Base-by-base conservation (phyloP, 2,329 filamentous ascomycete species). In the Hypomyces perniciosus region DNA sequence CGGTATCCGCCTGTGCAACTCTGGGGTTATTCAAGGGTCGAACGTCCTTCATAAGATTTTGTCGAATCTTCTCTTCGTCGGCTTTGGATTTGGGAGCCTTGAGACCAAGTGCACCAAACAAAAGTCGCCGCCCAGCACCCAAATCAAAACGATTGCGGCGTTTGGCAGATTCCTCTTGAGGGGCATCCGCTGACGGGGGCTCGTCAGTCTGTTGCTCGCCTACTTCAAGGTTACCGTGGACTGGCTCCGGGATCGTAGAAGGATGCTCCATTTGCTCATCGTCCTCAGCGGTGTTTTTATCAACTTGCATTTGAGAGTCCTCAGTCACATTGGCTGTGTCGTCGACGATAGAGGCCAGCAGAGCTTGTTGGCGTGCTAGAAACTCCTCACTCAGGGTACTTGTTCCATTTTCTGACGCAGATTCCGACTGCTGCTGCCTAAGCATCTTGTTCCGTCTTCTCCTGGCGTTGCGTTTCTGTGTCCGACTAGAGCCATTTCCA, bases 91-190 rank as follows among this genome's bases (percentile, higher is more conserved):
- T 86, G 1, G 88, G 86, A 4, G 77, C 78, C 49, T 81, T 81
- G 8, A 90, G 66, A 4, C 87, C 88, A 4, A 92, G 72, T 6
- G 86, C 84, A 7, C 84, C 83, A 59, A 90, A 88, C 0, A 92
- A 65, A 51, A 91, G 72, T 56, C 88, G 79, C 48, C 81, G 77
- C 2, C 83, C 81, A 46, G 84, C 83, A 12, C 75, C 78, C 30
- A 89, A 54, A 50, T 79, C 68, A 7, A 71, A 54, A 13, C 47
- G 64, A 50, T 30, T 56, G 52, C 29, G 56, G 47, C 34, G 55
- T 40, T 34, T 34, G 9, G 12, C 42, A 7, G 55, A 37, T 6
- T 58, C 56, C 8, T 42, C 45, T 29, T 49, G 29, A 3, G 13
- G 28, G 20, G 20, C 20, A 4, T 47, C 34, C 4, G 30, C 5